phyloP scores from a whole-genome alignment of 2,329 filamentous ascomycete species.

The Trichoderma gracile region DNA sequence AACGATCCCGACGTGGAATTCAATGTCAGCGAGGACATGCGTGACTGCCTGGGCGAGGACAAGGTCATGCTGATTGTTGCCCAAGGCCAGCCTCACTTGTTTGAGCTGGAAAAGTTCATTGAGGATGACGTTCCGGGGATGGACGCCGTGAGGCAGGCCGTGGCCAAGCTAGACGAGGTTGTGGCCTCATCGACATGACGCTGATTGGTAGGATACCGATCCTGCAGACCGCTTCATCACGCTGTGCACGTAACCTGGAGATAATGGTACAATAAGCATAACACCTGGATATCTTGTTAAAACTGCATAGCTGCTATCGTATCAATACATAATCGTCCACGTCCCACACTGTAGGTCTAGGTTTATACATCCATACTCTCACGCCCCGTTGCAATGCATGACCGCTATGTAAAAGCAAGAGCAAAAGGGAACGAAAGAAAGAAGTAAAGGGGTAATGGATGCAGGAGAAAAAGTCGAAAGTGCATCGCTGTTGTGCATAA shows the following conservation, averaged over 20 bases:
- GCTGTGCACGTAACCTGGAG: not conserved
- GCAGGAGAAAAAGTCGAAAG: not conserved
- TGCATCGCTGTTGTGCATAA: not conserved
- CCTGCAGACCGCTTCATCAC: too few relatives aligned
- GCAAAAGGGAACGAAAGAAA: not conserved
- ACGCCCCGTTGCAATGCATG: conserved; percentile 7
- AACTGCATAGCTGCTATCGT: conserved; percentile 12
- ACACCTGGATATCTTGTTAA: conserved; percentile 21
- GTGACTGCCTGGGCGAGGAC: conserved; percentile 31
- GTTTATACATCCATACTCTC: conserved; percentile 18
- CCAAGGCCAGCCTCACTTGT: conserved; percentile 35
- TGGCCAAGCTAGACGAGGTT: conserved; percentile 32
- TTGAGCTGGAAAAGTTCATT: conserved; percentile 35
- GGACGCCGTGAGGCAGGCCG: conserved; percentile 32
- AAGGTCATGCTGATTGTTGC: conserved; percentile 35
- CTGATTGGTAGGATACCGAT: too few relatives aligned
- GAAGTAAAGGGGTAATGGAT: not conserved
- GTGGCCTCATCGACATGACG: conserved; percentile 15
- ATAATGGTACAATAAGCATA: conserved; percentile 6
- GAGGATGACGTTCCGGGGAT: conserved; percentile 37
- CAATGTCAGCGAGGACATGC: conserved; percentile 35
- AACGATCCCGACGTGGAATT: conserved; percentile 35
- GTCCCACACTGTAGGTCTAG: conserved; percentile 14
- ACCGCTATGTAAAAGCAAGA: conserved; percentile 19
- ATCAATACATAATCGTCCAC: conserved; percentile 19